Percentiles rank a stretch among this genome's conserved stretches.
These are phyloP conservation scores for Alternaria longipes DNA, from an alignment of 2,329 filamentous ascomycete genomes.

Conservation along the genomic window DNA sequence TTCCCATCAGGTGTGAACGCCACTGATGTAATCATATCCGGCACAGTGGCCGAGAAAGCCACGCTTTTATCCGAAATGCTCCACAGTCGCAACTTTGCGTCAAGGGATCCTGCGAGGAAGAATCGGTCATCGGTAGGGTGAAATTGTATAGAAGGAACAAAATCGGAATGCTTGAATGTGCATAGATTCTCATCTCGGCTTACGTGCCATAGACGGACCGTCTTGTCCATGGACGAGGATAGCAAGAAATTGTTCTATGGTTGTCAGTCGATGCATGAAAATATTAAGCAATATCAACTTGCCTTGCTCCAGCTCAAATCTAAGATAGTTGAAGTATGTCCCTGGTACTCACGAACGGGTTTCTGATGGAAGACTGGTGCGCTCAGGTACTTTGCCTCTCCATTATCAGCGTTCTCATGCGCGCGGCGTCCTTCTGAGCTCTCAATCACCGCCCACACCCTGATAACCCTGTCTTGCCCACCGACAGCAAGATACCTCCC, in stretches of 20 bases:
- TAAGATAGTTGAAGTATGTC: conserved; percentile 85
- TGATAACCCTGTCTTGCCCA: conserved; percentile 84
- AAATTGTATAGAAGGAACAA: conserved; percentile 93
- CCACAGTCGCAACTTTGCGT: conserved; percentile 89
- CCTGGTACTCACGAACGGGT: conserved; percentile 79
- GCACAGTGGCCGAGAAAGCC: conserved; percentile 78
- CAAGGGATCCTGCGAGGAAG: conserved; percentile 91
- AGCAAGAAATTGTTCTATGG: conserved; percentile 87
- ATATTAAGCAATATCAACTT: not conserved
- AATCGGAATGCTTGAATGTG: conserved; percentile 93
- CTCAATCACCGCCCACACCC: conserved; percentile 88
- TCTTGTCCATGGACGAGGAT: conserved; percentile 98
- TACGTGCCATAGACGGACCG: conserved; percentile 92
- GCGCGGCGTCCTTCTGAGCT: conserved; percentile 79
- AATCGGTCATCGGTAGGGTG: conserved; percentile 96
- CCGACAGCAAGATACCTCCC: conserved; percentile 91
- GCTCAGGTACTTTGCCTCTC: conserved; percentile 72
- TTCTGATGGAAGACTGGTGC: conserved; percentile 89
- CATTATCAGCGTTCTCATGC: conserved; percentile 75
- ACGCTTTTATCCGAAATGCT: conserved; percentile 97
- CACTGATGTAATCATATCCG: conserved; percentile 92
- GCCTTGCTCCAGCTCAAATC: conserved; percentile 96
- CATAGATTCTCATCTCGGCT: conserved; percentile 86
- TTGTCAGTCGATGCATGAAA: not conserved
- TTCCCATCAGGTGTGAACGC: conserved; percentile 93